Evolutionary conservation across 2,329 filamentous ascomycete species (phyloP).

Genomic region (Botryotinia globosa): DNA sequence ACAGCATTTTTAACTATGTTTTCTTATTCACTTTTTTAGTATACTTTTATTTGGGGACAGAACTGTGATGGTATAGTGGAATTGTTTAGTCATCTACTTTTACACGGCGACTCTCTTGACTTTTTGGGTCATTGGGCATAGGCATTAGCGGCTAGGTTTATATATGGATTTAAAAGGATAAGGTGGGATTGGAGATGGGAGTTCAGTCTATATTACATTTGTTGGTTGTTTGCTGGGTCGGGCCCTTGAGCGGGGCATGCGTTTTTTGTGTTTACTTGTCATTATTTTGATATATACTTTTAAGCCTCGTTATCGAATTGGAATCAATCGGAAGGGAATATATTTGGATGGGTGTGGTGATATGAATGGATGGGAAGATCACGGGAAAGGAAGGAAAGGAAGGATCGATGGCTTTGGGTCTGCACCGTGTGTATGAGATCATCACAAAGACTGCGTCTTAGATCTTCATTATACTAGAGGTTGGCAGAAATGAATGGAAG

Average conservation of each 20-base stretch:
- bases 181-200: constrained; percentile 12
- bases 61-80: constrained; percentile 4
- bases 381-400: constrained; percentile 3
- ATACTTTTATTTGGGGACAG: constrained; percentile 15
- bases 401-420: constrained; percentile 3
- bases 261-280: background rate
- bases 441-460: background rate
- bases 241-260: background rate
- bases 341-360: constrained; percentile 5
- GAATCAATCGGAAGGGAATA: constrained; percentile 7
- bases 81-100: background rate
- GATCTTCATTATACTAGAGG: background rate
- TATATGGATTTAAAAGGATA: constrained; percentile 18
- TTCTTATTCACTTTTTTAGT: constrained; percentile 12
- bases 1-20: constrained; percentile 14
- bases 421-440: background rate
- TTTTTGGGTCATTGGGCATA: constrained; percentile 13
- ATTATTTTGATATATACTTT: background rate
- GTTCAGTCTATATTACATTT: constrained; percentile 9
- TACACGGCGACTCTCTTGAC: constrained; percentile 8
- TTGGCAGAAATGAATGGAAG: background rate
- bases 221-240: constrained; percentile 3
- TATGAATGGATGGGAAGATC: constrained; percentile 5
- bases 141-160: constrained; percentile 16
- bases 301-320: background rate